Evolutionary conservation across 2,329 filamentous ascomycete genomes (phyloP).

Genomic region (Fusarium xylarioides): DNA sequence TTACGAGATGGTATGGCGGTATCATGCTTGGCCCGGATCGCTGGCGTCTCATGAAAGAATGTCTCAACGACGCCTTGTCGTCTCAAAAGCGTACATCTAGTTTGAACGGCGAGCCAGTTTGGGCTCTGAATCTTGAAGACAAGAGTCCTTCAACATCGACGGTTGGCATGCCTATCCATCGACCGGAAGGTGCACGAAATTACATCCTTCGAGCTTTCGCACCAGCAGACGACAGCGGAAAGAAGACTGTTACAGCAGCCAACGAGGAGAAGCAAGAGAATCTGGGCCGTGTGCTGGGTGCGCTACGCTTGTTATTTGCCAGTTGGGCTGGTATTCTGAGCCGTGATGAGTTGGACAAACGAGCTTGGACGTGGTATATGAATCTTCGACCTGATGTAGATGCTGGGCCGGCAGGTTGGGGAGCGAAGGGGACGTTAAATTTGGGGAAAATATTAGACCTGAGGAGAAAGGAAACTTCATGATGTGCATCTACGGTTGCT

Average conservation of each 20-base stretch:
- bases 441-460: slow-evolving; percentile 72
- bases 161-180: slow-evolving; percentile 74
- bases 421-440: slow-evolving; percentile 77
- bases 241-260: slow-evolving; percentile 56
- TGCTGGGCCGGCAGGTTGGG: slow-evolving; percentile 80
- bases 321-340: slow-evolving; percentile 77
- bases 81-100: slow-evolving; percentile 53
- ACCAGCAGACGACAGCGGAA: slow-evolving; percentile 42
- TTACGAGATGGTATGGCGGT: slow-evolving; percentile 71
- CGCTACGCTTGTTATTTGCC: slow-evolving; percentile 74
- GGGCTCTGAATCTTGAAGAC: slow-evolving; percentile 67
- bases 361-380: slow-evolving; percentile 85
- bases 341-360: slow-evolving; percentile 73
- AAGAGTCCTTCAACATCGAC: slow-evolving; percentile 53
- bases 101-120: slow-evolving; percentile 62
- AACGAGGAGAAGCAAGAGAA: slow-evolving; percentile 74
- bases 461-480: slow-evolving; percentile 46
- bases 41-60: slow-evolving; percentile 69
- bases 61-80: slow-evolving; percentile 63
- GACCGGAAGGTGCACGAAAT: slow-evolving; percentile 72
- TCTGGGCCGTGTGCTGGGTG: slow-evolving; percentile 73
- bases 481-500: background rate
- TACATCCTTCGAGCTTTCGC: slow-evolving; percentile 70
- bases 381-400: slow-evolving; percentile 80
- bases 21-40: slow-evolving; percentile 69